These are phyloP conservation scores for Yamadazyma atlantica DNA, from an alignment of 1,139 yeast species.

Conservation along the genomic window DNA sequence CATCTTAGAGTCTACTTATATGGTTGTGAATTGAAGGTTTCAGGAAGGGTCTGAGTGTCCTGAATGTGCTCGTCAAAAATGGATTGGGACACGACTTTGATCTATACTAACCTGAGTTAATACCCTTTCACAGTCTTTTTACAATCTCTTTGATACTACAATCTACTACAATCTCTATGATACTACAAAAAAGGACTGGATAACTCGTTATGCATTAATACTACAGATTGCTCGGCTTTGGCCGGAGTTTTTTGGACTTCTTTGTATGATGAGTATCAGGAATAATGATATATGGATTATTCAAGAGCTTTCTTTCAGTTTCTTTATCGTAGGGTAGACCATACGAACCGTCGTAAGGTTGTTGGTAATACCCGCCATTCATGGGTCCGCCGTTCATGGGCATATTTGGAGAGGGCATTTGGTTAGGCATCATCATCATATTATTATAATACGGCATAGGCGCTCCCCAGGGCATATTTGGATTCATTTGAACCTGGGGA, in stretches of 20 bases:
- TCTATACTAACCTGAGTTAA: too few species aligned
- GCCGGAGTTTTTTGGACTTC: neutral
- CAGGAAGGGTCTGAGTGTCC: neutral
- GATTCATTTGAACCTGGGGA: too few species aligned
- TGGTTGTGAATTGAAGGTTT: neutral
- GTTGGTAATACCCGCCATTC: neutral
- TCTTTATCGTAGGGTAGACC: conserved; percentile 23
- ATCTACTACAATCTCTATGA: too few species aligned
- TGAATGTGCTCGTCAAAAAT: neutral
- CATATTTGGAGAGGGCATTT: neutral
- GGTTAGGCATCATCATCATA: too few species aligned
- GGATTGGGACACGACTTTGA: neutral
- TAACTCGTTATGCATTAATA: too few species aligned
- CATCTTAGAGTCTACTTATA: too few species aligned
- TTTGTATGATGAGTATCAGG: conserved; percentile 18
- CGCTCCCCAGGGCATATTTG: too few species aligned
- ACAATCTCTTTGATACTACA: too few species aligned
- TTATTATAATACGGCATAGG: neutral
- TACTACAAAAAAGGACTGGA: too few species aligned
- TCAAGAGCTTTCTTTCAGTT: conserved; percentile 28
- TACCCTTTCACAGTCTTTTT: too few species aligned
- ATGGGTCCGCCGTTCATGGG: neutral
- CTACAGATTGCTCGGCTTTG: neutral
- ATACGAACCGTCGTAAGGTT: conserved; percentile 7
- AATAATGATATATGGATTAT: conserved; percentile 32